Percentiles rank a stretch among this genome's conserved stretches.
phyloP scores from a whole-genome alignment of 768 basidiomycete species.

The Pleurotus salmoneostramineus region DNA sequence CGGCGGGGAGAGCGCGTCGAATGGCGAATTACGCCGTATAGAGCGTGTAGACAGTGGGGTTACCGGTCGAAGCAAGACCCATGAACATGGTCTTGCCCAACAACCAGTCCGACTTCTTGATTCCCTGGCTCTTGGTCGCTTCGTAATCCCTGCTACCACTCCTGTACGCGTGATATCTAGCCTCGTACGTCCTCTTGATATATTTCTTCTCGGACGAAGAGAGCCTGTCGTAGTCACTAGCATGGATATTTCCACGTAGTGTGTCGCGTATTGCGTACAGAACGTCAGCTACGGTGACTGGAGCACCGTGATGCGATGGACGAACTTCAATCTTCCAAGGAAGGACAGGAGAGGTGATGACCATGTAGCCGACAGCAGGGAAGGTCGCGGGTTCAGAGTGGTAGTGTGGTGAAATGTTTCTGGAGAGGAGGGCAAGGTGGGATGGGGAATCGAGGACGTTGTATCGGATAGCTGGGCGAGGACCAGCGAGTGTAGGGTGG shows the following conservation, averaged over 20 bases:
- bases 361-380: conserved; percentile 27
- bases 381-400: conserved; percentile 31
- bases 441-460: conserved; percentile 26
- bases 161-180: conserved; percentile 29
- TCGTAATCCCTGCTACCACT: conserved; percentile 23
- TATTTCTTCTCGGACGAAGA: conserved; percentile 24
- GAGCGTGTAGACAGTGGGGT: neutral
- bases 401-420: conserved; percentile 2
- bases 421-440: conserved; percentile 11
- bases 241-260: conserved; percentile 29
- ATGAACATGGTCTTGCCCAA: conserved; percentile 32
- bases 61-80: conserved; percentile 25
- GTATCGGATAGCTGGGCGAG: conserved; percentile 19
- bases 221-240: conserved; percentile 26
- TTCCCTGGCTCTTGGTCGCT: conserved; percentile 39
- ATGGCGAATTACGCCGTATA: neutral
- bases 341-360: conserved; percentile 23
- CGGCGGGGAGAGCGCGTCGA: no score
- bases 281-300: conserved; percentile 38
- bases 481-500: neutral
- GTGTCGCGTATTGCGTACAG: conserved; percentile 30
- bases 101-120: conserved; percentile 57
- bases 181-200: conserved; percentile 37
- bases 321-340: conserved; percentile 32
- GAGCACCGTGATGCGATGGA: conserved; percentile 15